These are phyloP conservation scores for Hirsutella minnesotensis DNA, from an alignment of 2,329 filamentous ascomycete genomes.

Conservation along the genomic window DNA sequence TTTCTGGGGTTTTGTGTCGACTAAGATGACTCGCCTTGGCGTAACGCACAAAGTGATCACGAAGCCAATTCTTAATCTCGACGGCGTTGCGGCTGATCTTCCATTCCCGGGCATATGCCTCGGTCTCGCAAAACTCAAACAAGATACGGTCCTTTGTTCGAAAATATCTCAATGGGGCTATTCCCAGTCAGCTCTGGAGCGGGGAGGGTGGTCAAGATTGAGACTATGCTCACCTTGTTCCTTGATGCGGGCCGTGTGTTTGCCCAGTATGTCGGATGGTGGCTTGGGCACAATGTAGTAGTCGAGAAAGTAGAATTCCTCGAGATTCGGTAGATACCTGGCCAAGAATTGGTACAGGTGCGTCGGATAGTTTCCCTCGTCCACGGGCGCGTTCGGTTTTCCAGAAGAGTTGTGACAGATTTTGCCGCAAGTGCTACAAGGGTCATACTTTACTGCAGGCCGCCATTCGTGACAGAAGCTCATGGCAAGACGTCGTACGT, in stretches of 20 bases:
- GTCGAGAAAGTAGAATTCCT: slow-evolving; percentile 33
- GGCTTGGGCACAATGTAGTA: slow-evolving; percentile 20
- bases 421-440: slow-evolving; percentile 22
- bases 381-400: too few species aligned
- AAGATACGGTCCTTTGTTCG: slow-evolving; percentile 9
- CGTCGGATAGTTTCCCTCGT: slow-evolving; percentile 19
- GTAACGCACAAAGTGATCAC: slow-evolving; percentile 23
- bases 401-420: slow-evolving; percentile 14
- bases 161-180: slow-evolving; percentile 1
- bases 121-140: slow-evolving; percentile 14
- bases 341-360: slow-evolving; percentile 33
- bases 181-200: slow-evolving; percentile 5
- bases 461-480: slow-evolving; percentile 31
- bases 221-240: background rate
- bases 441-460: slow-evolving; percentile 9
- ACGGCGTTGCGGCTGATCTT: slow-evolving; percentile 22
- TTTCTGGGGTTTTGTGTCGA: slow-evolving; percentile 19
- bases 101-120: slow-evolving; percentile 21
- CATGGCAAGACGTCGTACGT: slow-evolving; percentile 27
- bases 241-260: background rate
- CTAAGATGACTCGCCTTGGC: slow-evolving; percentile 19
- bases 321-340: slow-evolving; percentile 26
- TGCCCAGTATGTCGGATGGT: too few species aligned
- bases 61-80: slow-evolving; percentile 26
- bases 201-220: background rate